Conservation (phyloP, 306 rosid species). For the Macrotyloma uniflorum region DNA sequence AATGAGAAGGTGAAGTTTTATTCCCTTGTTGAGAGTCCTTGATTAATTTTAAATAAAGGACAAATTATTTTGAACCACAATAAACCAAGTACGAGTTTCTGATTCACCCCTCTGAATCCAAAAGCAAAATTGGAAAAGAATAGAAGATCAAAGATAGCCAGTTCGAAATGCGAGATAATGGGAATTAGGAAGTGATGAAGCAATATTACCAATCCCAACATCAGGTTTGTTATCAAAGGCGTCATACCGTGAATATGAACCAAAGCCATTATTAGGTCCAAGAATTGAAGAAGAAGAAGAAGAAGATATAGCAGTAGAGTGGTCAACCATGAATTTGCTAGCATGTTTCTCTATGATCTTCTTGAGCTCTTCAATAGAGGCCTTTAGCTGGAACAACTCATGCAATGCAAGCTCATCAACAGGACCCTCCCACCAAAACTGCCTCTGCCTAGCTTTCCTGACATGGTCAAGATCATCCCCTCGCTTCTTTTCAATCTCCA, state of each 20-base stretch:
- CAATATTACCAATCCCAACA: constrained; percentile 14
- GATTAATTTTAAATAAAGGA: no score
- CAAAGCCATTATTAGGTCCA: constrained; percentile 31
- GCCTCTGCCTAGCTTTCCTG: constrained; percentile 44
- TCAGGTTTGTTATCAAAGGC: constrained; percentile 34
- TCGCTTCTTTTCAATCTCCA: constrained; percentile 60
- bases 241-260: background rate
- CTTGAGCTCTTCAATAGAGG: constrained; percentile 60
- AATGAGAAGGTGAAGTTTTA: no score
- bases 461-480: constrained; percentile 55
- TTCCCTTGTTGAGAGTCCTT: no score
- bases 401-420: constrained; percentile 51
- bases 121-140: background rate
- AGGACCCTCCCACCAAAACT: constrained; percentile 67
- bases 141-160: constrained; percentile 40
- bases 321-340: constrained; percentile 42
- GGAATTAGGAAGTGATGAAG: constrained; percentile 37
- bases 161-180: constrained; percentile 47
- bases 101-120: constrained; percentile 2
- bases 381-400: constrained; percentile 46
- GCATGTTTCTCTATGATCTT: constrained; percentile 48
- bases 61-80: no score
- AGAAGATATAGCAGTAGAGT: background rate
- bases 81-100: no score
- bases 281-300: constrained; percentile 26